Evolutionary conservation across 2,329 filamentous ascomycete species (phyloP).

Genomic region (Orbilia javanica): DNA sequence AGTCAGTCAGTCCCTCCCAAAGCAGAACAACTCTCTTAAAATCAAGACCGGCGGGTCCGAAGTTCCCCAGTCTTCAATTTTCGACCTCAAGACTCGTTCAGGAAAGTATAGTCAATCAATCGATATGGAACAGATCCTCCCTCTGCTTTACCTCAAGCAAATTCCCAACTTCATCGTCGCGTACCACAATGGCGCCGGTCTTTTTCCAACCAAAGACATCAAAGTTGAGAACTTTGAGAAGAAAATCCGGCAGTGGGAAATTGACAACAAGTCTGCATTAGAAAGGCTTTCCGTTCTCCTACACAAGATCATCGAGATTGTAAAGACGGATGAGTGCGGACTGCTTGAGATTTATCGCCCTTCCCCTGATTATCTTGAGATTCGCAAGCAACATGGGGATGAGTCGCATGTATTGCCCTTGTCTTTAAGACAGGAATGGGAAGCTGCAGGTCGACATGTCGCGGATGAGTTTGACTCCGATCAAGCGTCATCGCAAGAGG

Average conservation of each 20-base stretch:
- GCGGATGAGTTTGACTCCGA: slow-evolving; percentile 21
- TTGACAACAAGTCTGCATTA: slow-evolving; percentile 63
- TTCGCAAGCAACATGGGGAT: slow-evolving; percentile 34
- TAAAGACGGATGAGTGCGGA: slow-evolving; percentile 39
- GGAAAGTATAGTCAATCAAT: slow-evolving; percentile 61
- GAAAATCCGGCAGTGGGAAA: slow-evolving; percentile 65
- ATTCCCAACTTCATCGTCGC: slow-evolving; percentile 66
- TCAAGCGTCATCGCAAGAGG: slow-evolving; percentile 32
- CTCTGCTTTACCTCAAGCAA: slow-evolving; percentile 67
- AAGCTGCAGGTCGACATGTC: slow-evolving; percentile 27
- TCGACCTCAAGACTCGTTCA: slow-evolving; percentile 68
- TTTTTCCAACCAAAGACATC: slow-evolving; percentile 63
- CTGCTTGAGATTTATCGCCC: slow-evolving; percentile 36
- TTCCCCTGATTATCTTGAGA: slow-evolving; percentile 39
- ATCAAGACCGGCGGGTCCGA: slow-evolving; percentile 61
- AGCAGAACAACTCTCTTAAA: slow-evolving; percentile 30
- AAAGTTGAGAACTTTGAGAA: slow-evolving; percentile 63
- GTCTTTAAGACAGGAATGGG: slow-evolving; percentile 41
- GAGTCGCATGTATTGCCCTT: slow-evolving; percentile 42
- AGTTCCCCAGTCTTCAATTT: slow-evolving; percentile 64
- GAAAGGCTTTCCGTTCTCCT: slow-evolving; percentile 39
- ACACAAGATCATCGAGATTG: slow-evolving; percentile 39
- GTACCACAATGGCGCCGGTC: slow-evolving; percentile 65
- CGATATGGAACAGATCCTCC: slow-evolving; percentile 65
- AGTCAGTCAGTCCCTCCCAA: slow-evolving; percentile 39